Conservation (phyloP, 306 rosid genomes). For the Benincasa hispida region DNA sequence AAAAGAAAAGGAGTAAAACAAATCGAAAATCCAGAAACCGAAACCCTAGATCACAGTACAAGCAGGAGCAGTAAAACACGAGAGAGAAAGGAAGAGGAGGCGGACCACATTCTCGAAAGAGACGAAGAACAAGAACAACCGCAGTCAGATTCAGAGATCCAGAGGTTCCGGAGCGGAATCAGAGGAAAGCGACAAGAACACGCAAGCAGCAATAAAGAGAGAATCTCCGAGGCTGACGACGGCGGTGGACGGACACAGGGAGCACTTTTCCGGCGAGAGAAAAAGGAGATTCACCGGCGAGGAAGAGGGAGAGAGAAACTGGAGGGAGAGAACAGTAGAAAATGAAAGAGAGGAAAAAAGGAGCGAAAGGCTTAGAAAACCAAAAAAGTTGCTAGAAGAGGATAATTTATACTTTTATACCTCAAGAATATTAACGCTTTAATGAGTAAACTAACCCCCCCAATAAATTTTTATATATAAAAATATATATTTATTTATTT, state of each 20-base stretch:
- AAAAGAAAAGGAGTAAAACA: constrained; percentile 4
- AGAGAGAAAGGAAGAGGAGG: constrained; percentile 14
- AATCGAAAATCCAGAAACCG: constrained; percentile 19
- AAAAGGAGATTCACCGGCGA: constrained; percentile 42
- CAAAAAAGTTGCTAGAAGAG: constrained; percentile 36
- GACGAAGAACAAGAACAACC: constrained; percentile 14
- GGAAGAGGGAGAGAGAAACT: background rate
- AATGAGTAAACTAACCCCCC: constrained; percentile 17
- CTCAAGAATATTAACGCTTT: constrained; percentile 34
- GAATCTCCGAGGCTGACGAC: background rate
- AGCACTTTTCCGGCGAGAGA: constrained; percentile 14
- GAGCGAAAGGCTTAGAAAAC: constrained; percentile 57
- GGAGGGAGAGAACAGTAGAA: constrained; percentile 13
- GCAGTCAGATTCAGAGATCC: constrained; percentile 51
- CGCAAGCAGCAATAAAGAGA: constrained; percentile 8
- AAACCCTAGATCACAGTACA: constrained; percentile 79
- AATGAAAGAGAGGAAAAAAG: constrained; percentile 40
- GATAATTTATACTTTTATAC: constrained; percentile 80
- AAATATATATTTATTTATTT: background rate
- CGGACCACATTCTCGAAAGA: constrained; percentile 65
- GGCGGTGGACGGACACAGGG: constrained; percentile 9
- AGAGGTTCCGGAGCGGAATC: constrained; percentile 16
- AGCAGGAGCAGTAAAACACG: constrained; percentile 12
- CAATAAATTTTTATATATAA: background rate
- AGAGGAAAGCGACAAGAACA: constrained; percentile 10